Percentiles rank a stretch among this genome's conserved stretches.
These are phyloP conservation scores for Vairimorpha necatrix DNA, from an alignment of 371 early-diverging fungal genomes.

Conservation along the genomic window DNA sequence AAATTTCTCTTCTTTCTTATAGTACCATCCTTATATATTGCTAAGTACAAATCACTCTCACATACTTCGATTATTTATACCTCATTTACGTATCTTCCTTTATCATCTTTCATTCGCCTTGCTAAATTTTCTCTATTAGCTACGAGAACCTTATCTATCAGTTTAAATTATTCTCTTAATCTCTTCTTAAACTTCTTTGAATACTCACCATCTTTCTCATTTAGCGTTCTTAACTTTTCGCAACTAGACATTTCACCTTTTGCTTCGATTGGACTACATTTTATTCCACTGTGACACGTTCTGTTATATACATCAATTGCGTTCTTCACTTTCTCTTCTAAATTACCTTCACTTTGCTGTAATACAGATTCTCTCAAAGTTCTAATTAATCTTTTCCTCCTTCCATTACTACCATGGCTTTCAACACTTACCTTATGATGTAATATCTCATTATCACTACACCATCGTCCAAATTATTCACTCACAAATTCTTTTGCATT, in stretches of 20 bases:
- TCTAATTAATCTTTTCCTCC: neutral
- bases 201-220: no score
- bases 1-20: no score
- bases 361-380: neutral
- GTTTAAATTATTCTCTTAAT: no score
- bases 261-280: conserved; percentile 9
- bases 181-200: no score
- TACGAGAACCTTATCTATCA: no score
- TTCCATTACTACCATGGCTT: neutral
- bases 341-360: neutral
- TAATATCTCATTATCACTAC: neutral
- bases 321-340: neutral
- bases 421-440: neutral
- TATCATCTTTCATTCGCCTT: no score
- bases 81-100: no score
- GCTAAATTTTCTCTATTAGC: no score
- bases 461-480: neutral
- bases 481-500: conserved; percentile 6
- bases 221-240: no score
- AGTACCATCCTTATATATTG: no score
- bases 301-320: neutral
- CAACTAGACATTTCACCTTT: neutral
- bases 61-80: no score
- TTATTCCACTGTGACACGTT: neutral
- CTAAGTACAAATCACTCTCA: no score